Conservation (phyloP, 495 filamentous ascomycete species). For the Aspergillus nidulans region DNA sequence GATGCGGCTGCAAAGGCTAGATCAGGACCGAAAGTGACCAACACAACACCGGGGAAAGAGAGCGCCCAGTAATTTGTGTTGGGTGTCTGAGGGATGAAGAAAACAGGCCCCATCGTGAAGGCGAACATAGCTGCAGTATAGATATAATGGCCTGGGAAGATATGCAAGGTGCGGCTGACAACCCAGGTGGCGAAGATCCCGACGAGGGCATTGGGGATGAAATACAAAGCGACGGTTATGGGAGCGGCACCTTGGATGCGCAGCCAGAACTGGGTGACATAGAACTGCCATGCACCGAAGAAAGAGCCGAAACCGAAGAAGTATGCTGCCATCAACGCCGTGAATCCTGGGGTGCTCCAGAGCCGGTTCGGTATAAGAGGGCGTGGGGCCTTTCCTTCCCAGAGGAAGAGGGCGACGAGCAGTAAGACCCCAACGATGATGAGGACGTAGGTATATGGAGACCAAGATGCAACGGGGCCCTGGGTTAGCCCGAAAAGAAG, state of each 20-base stretch:
- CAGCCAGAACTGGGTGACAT: slow-evolving; percentile 49
- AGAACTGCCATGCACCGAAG: slow-evolving; percentile 49
- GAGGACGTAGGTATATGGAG: slow-evolving; percentile 26
- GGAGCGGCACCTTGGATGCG: slow-evolving; percentile 37
- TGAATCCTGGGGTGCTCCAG: slow-evolving; percentile 41
- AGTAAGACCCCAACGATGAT: slow-evolving; percentile 23
- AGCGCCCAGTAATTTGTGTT: slow-evolving; percentile 30
- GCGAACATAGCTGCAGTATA: slow-evolving; percentile 34
- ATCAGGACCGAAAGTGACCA: slow-evolving; percentile 34
- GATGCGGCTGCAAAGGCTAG: slow-evolving; percentile 31
- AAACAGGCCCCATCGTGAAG: slow-evolving; percentile 28
- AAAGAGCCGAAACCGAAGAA: slow-evolving; percentile 45
- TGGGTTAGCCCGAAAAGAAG: slow-evolving; percentile 32
- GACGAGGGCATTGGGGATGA: slow-evolving; percentile 39
- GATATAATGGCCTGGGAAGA: slow-evolving; percentile 47
- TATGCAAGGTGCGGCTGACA: slow-evolving; percentile 41
- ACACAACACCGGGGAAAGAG: slow-evolving; percentile 24
- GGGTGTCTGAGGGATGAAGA: slow-evolving; percentile 31
- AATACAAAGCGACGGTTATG: slow-evolving; percentile 38
- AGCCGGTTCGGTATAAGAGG: slow-evolving; percentile 30
- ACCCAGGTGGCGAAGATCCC: slow-evolving; percentile 22
- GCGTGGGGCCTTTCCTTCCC: slow-evolving; percentile 23
- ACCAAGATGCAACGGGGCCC: slow-evolving; percentile 26
- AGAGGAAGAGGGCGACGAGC: slow-evolving; percentile 24
- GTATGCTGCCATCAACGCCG: slow-evolving; percentile 44